Base-by-base conservation (phyloP, 2,329 filamentous ascomycete species). In the Colletotrichum orchidophilum region DNA sequence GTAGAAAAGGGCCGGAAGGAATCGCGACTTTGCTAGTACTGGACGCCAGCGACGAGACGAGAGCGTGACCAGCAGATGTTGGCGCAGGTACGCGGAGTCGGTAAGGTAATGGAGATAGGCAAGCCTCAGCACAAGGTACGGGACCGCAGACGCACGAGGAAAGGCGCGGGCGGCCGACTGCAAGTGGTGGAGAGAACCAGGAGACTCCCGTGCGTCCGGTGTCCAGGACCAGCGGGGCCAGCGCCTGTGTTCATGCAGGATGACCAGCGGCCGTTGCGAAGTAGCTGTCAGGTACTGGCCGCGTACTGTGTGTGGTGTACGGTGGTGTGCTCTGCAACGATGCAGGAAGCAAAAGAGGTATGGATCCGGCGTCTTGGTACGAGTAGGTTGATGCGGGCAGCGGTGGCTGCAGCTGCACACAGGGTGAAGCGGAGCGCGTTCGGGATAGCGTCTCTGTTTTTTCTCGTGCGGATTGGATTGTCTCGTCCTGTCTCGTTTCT, bases 161-260 rank as follows among this genome's bases (percentile, higher is more conserved):
- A 60, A 29, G 21, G 57, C 18, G 57, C 35, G 35, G 39, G 13
- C 35, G 35, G 46, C 8, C 24, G 12, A 53, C 24, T 46, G 49
- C 21, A 21, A 27, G 21, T 52, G 27, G 53, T 35, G 53, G 53
- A n/a, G 12, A 57, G 18, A 29, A 75, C 93, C 93, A 3, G 85
- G 74, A 8, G 67, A 71, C n/a, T 88, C 87, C 79, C 96, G 74
- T 82, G 59, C 24, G 35, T 39, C 24, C 8, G 26, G 33, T n/a
- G 26, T 50, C 58, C 39, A 50, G 58, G 6, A 61, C 39, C 27
- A 61, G 58, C 26, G 21, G 15, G 39, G 58, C 13, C 29, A n/a
- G 58, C 39, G 59, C 33, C 29, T 35, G 27, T 12, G 29, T 35
- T 52, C 35, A 26, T 35, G 29, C 46, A 50, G 31, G 42, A 21